Conservation (phyloP, 2,329 filamentous ascomycete genomes). For the Raffaelea ambrosiae region DNA sequence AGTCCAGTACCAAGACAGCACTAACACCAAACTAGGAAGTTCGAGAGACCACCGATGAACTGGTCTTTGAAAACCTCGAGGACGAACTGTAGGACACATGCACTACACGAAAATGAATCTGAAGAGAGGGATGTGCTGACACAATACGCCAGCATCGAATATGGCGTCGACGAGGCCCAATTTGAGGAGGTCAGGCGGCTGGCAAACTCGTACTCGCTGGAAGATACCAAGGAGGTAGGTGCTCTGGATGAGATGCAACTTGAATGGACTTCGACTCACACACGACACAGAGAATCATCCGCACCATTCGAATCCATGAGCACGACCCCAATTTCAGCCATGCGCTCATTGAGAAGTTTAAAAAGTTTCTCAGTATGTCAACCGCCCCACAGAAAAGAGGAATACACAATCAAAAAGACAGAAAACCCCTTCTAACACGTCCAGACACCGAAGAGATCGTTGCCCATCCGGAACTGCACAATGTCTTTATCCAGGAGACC, state of each 20-base stretch:
- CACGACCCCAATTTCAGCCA: constrained; percentile 38
- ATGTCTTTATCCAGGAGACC: constrained; percentile 38
- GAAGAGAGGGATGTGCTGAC: background rate
- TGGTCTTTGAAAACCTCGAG: constrained; percentile 5
- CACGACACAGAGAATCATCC: background rate
- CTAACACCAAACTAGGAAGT: background rate
- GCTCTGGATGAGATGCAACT: background rate
- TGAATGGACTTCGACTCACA: background rate
- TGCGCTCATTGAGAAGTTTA: constrained; percentile 29
- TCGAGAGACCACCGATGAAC: background rate
- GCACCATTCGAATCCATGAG: constrained; percentile 24
- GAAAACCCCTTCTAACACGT: constrained; percentile 1
- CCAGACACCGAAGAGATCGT: constrained; percentile 34
- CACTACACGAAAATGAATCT: background rate
- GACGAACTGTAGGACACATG: constrained; percentile 3
- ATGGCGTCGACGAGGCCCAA: constrained; percentile 4
- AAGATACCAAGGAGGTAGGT: constrained; percentile 2
- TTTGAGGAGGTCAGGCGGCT: constrained; percentile 7
- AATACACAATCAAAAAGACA: background rate
- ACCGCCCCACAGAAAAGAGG: background rate
- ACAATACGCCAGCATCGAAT: background rate
- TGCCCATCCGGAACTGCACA: constrained; percentile 34
- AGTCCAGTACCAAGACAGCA: too few relatives aligned
- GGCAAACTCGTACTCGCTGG: constrained; percentile 5
- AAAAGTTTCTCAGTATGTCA: constrained; percentile 26